Conservation (phyloP, 2,329 filamentous ascomycete genomes). For the Phyllosticta ampelicida region DNA sequence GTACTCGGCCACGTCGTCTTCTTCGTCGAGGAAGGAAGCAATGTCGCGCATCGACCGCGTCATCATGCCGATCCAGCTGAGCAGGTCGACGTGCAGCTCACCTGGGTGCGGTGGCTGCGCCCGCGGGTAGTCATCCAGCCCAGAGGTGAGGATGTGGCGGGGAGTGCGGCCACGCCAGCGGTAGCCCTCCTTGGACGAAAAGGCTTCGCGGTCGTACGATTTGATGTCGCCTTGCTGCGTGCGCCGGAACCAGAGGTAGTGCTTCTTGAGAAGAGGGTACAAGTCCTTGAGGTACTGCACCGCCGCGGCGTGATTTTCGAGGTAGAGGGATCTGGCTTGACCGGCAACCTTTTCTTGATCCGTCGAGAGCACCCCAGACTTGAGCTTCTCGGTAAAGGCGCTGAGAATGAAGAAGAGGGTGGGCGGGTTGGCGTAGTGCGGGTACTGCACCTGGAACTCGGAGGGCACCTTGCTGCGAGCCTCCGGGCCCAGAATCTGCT, state of each 20-base stretch:
- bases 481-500: slow-evolving; percentile 87
- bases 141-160: slow-evolving; percentile 80
- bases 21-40: slow-evolving; percentile 60
- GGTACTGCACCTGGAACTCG: slow-evolving; percentile 93
- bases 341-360: slow-evolving; percentile 31
- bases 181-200: slow-evolving; percentile 84
- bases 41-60: slow-evolving; percentile 73
- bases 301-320: slow-evolving; percentile 57
- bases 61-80: slow-evolving; percentile 98
- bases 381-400: slow-evolving; percentile 68
- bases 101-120: slow-evolving; percentile 88
- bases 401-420: slow-evolving; percentile 87
- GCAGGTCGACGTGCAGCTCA: slow-evolving; percentile 88
- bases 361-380: slow-evolving; percentile 28
- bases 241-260: slow-evolving; percentile 90
- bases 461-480: slow-evolving; percentile 87
- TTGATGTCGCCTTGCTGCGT: slow-evolving; percentile 87
- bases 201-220: slow-evolving; percentile 80
- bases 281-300: slow-evolving; percentile 62
- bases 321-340: slow-evolving; percentile 50
- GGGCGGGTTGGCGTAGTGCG: slow-evolving; percentile 93
- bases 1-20: slow-evolving; percentile 67
- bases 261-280: slow-evolving; percentile 77
- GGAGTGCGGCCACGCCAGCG: slow-evolving; percentile 87
- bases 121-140: slow-evolving; percentile 91